Conservation (phyloP, 2,329 filamentous ascomycete species). For the Huntiella omanensis region DNA sequence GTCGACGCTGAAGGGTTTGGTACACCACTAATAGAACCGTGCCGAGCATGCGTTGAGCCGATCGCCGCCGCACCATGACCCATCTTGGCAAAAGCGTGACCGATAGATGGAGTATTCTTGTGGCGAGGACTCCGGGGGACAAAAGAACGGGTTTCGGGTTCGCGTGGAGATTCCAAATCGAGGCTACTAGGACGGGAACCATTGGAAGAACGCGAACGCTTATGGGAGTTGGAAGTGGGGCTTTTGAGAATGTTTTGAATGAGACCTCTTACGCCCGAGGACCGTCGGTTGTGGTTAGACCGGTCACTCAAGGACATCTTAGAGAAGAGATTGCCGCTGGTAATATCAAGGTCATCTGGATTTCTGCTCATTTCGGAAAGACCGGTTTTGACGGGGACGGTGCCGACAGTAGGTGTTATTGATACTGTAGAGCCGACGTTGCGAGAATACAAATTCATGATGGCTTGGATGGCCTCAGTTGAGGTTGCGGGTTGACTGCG, state of each 20-base stretch:
- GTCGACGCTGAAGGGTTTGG: constrained; percentile 32
- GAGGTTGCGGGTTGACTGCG: constrained; percentile 21
- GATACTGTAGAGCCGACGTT: constrained; percentile 42
- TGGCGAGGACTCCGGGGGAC: constrained; percentile 24
- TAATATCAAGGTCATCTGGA: constrained; percentile 36
- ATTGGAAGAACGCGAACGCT: background rate
- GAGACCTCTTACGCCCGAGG: constrained; percentile 15
- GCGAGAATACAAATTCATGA: constrained; percentile 32
- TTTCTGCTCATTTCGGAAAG: constrained; percentile 13
- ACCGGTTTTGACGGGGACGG: constrained; percentile 25
- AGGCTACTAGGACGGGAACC: background rate
- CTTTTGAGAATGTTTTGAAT: constrained; percentile 24
- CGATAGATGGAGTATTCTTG: constrained; percentile 31
- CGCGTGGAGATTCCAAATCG: constrained; percentile 4
- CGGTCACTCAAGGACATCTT: constrained; percentile 29
- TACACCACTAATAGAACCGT: constrained; percentile 30
- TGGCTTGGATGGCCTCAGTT: constrained; percentile 27
- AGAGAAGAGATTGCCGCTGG: constrained; percentile 44
- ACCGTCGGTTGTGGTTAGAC: constrained; percentile 23
- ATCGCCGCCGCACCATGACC: constrained; percentile 35
- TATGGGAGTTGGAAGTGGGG: constrained; percentile 22
- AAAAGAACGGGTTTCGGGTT: constrained; percentile 14
- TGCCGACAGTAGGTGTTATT: constrained; percentile 51
- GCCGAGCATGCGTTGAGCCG: constrained; percentile 30
- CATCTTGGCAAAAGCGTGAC: constrained; percentile 38